These are phyloP conservation scores for Phytophthora sp. DNA, from an alignment of 352 stramenopile species.

Conservation along the genomic window DNA sequence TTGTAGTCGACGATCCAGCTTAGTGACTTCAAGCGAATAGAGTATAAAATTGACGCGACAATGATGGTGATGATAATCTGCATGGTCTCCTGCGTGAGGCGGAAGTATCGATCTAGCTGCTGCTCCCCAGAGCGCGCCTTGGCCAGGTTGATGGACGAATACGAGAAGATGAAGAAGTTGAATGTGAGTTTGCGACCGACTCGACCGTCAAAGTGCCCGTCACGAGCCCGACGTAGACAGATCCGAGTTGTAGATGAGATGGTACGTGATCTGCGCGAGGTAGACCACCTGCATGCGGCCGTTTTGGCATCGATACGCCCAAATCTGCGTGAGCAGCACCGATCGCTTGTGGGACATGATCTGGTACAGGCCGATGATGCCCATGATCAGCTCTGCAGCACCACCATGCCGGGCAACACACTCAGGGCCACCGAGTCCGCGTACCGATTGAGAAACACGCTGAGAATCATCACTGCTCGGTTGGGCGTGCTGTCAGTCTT, in stretches of 20 bases:
- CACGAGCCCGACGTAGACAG: slow-evolving; percentile 27
- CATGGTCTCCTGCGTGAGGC: slow-evolving; percentile 35
- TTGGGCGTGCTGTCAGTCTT: background rate
- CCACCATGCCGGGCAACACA: slow-evolving; percentile 15
- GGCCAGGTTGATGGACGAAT: slow-evolving; percentile 30
- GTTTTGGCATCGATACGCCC: slow-evolving; percentile 29
- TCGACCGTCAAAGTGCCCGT: slow-evolving; percentile 30
- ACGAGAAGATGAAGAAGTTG: slow-evolving; percentile 33
- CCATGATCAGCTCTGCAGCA: slow-evolving; percentile 26
- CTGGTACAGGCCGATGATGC: slow-evolving; percentile 27
- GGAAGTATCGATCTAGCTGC: slow-evolving; percentile 39
- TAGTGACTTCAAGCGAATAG: slow-evolving; percentile 15
- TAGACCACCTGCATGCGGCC: slow-evolving; percentile 30
- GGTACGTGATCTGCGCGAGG: slow-evolving; percentile 22
- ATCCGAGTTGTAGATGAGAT: slow-evolving; percentile 23
- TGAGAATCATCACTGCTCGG: slow-evolving; percentile 8
- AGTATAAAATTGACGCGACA: slow-evolving; percentile 10
- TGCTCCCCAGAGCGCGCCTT: slow-evolving; percentile 33
- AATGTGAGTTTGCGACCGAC: slow-evolving; percentile 26
- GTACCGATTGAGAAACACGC: slow-evolving; percentile 17
- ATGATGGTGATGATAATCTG: slow-evolving; percentile 18
- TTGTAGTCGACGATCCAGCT: slow-evolving; percentile 36
- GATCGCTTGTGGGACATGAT: slow-evolving; percentile 33
- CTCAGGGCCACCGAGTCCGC: slow-evolving; percentile 12
- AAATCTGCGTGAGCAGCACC: slow-evolving; percentile 23